These are phyloP conservation scores for Collybia sordida DNA, from an alignment of 768 basidiomycete species.

Conservation along the genomic window DNA sequence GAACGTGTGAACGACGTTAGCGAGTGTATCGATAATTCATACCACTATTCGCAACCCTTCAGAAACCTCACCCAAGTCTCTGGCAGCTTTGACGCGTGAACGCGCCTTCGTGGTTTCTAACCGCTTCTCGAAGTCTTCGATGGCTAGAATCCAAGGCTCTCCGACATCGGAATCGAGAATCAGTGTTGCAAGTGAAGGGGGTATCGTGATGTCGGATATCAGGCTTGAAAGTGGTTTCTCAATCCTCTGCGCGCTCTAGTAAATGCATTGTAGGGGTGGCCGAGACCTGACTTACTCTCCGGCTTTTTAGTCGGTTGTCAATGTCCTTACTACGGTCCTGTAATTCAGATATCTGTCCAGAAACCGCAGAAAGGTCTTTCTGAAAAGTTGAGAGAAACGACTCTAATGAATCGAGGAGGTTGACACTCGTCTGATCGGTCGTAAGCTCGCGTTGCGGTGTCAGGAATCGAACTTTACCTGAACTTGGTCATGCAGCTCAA, in stretches of 20 bases:
- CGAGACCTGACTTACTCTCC: constrained; percentile 58
- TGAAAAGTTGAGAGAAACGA: constrained; percentile 95
- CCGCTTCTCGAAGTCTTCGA: constrained; percentile 78
- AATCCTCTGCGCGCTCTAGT: constrained; percentile 61
- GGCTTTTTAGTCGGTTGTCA: constrained; percentile 79
- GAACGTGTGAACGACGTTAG: not conserved
- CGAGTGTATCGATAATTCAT: constrained; percentile 24
- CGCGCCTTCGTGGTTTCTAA: constrained; percentile 69
- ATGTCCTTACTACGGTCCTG: constrained; percentile 91
- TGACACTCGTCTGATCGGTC: constrained; percentile 71
- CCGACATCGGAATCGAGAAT: constrained; percentile 85
- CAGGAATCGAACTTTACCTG: constrained; percentile 45
- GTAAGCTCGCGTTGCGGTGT: not conserved
- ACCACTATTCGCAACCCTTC: constrained; percentile 91
- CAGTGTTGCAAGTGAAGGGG: constrained; percentile 71
- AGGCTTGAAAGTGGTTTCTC: constrained; percentile 85
- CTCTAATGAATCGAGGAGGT: constrained; percentile 84
- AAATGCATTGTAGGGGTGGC: not conserved
- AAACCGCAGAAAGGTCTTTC: constrained; percentile 89
- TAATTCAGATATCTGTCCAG: constrained; percentile 93
- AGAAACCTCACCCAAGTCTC: constrained; percentile 77
- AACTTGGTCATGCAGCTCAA: constrained; percentile 91
- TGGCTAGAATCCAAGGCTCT: constrained; percentile 84
- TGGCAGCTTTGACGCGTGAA: constrained; percentile 82
- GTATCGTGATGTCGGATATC: constrained; percentile 76